Base-by-base conservation (phyloP, 2,329 filamentous ascomycete species). In the Alternaria consortialis region DNA sequence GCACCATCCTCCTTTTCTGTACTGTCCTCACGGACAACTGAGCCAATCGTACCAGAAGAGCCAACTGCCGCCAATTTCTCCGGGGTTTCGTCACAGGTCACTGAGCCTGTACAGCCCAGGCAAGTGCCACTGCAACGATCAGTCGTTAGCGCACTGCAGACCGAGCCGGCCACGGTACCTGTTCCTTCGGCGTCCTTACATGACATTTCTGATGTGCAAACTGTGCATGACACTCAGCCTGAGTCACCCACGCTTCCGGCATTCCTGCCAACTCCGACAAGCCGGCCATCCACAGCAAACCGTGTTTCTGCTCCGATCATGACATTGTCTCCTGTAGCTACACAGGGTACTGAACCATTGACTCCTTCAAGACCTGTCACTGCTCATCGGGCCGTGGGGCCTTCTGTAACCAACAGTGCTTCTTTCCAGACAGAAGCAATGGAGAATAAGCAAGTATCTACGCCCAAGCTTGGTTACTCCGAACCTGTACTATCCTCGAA, bases 401-500 rank as follows among this genome's bases (percentile, higher is more conserved):
- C 65, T 36, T 51, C 68, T 12, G 48, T 54, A 8, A 65, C 50
- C 7, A 60, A 64, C 25, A 52, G 65, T 39, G 55, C 58, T 53
- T 58, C 67, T 56, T 55, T 48, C 1, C 65, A 72, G 46, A 67
- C 60, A 37, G 69, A 64, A 31, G 54, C 54, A 29, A 25, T 34
- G 9, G 53, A 62, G 54, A 51, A 29, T 34, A 58, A 62, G 42
- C 69, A 68, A 31, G 68, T 74, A n/a, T 62, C 69, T 78, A 34
- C 56, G 4, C 56, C 59, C 29, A 80, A 74, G 71, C 75, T 77
- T 67, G 77, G 74, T 32, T 75, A 83, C 58, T 76, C 84, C 59
- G 78, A 78, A 44, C 77, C 82, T 63, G 75, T 83, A 50, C 75
- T 83, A 72, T 77, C 81, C 60, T 81, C 83, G 68, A 81, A 80